Evolutionary conservation across 352 stramenopile species (phyloP).

Genomic region (Phytopythium helicoides): DNA sequence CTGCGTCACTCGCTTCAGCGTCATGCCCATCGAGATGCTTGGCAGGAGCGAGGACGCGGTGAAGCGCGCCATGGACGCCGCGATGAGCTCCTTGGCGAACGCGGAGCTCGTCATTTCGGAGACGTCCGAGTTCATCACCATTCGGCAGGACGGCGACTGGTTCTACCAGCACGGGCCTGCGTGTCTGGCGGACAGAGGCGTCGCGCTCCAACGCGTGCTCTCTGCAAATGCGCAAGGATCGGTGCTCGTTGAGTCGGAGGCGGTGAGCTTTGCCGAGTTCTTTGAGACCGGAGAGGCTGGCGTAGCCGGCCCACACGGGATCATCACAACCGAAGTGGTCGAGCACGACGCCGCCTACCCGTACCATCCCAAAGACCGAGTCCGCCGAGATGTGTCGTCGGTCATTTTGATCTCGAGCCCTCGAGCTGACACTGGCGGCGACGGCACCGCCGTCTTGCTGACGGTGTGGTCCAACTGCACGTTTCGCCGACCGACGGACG

Average conservation of each 20-base stretch:
- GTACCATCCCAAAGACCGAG: conserved; percentile 13
- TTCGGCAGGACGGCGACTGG: conserved; percentile 4
- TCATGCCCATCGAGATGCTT: conserved; percentile 42
- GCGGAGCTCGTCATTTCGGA: conserved; percentile 5
- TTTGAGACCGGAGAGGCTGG: not conserved
- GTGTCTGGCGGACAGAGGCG: not conserved
- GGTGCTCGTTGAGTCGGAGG: conserved; percentile 1
- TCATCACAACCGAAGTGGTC: conserved; percentile 18
- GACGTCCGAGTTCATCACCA: conserved; percentile 9
- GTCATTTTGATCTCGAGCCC: conserved; percentile 10
- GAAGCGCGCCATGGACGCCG: not conserved
- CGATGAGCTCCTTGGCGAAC: conserved; percentile 4
- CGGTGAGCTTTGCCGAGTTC: conserved; percentile 3
- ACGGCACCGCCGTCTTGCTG: conserved; percentile 1
- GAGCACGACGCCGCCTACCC: conserved; percentile 31
- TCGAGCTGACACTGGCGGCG: not conserved
- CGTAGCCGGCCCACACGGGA: conserved; percentile 1
- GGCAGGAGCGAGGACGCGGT: not conserved
- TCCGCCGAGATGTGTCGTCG: conserved; percentile 15
- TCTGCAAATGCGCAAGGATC: not conserved
- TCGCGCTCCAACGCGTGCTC: conserved; percentile 1
- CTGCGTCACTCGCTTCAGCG: conserved; percentile 50
- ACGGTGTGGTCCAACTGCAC: conserved; percentile 2
- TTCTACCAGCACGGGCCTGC: not conserved
- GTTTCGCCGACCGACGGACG: not conserved